These are phyloP conservation scores for Lipomyces sp. DNA, from an alignment of 805 yeast genomes.

Conservation along the genomic window DNA sequence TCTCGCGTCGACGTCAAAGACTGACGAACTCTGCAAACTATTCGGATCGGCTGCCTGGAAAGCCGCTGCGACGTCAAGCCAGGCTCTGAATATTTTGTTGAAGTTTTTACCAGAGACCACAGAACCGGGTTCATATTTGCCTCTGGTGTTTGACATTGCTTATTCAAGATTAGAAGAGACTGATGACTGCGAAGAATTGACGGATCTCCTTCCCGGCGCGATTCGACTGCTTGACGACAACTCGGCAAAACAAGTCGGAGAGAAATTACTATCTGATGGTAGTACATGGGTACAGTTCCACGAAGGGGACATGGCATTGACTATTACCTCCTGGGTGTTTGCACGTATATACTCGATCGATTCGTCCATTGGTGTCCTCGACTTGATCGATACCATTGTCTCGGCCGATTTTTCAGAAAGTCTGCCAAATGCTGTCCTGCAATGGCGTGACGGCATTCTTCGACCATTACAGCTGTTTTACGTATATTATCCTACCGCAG, in stretches of 20 bases:
- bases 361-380: conserved; percentile 27
- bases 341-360: conserved; percentile 43
- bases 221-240: conserved; percentile 31
- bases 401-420: conserved; percentile 9
- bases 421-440: conserved; percentile 29
- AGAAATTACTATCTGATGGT: conserved; percentile 11
- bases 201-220: conserved; percentile 15
- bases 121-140: conserved; percentile 38
- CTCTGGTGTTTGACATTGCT: conserved; percentile 27
- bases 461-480: conserved; percentile 40
- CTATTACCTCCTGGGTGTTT: conserved; percentile 40
- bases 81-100: conserved; percentile 42
- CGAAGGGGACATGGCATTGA: conserved; percentile 23
- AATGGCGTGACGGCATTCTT: conserved; percentile 44
- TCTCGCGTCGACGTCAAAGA: conserved; percentile 17
- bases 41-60: conserved; percentile 18
- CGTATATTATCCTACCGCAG: conserved; percentile 15
- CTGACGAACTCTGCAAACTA: conserved; percentile 16
- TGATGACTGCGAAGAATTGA: neutral
- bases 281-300: conserved; percentile 37
- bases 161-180: conserved; percentile 8
- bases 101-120: conserved; percentile 44
- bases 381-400: conserved; percentile 31
- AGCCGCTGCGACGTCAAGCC: neutral
- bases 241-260: conserved; percentile 24